Evolutionary conservation across 495 filamentous ascomycete species (phyloP).

Genomic region (Immersiella caudata): DNA sequence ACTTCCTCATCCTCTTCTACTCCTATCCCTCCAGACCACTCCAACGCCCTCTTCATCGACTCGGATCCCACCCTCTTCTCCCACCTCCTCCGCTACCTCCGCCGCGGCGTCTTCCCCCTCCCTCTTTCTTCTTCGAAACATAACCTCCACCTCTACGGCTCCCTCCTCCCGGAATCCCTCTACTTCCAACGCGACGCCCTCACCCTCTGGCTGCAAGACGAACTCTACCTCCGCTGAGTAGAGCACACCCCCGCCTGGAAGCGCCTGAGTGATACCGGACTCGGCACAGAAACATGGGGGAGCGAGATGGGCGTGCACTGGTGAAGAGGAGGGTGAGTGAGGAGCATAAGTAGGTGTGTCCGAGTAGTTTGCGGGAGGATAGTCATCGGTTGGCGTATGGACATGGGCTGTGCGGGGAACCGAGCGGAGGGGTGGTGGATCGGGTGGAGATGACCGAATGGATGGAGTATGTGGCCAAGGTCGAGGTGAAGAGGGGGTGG

Average conservation of each 20-base stretch:
- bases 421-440: not conserved
- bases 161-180: not conserved
- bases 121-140: not conserved
- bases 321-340: not conserved
- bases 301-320: not conserved
- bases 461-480: not conserved
- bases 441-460: not conserved
- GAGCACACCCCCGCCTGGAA: not conserved
- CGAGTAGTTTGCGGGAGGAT: not conserved
- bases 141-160: not conserved
- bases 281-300: not conserved
- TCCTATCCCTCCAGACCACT: not conserved
- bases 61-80: not conserved
- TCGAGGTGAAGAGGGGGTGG: not conserved
- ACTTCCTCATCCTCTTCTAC: not conserved
- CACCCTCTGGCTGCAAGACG: not conserved
- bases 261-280: not conserved
- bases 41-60: not conserved
- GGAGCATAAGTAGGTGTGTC: not conserved
- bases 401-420: not conserved
- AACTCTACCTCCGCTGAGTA: not conserved
- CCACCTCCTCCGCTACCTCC: not conserved
- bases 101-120: not conserved
- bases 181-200: not conserved
- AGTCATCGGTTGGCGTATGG: not conserved